phyloP scores from a whole-genome alignment of 345 rosid genomes.

The Abelmoschus esculentus region DNA sequence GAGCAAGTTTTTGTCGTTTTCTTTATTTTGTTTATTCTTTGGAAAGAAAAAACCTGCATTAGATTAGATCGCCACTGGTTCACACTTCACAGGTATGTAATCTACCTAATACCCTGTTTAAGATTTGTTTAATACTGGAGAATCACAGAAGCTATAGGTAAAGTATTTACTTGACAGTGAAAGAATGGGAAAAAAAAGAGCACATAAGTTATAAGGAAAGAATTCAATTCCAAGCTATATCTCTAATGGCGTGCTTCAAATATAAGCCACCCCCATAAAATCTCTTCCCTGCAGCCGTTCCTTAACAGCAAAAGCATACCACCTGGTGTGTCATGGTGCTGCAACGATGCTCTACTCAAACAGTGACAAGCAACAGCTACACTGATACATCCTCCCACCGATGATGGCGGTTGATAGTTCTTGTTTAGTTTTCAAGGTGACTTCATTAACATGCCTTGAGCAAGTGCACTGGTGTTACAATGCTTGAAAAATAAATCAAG shows the following conservation, averaged over 20 bases:
- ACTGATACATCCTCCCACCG: neutral
- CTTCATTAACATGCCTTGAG: neutral
- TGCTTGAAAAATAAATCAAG: neutral
- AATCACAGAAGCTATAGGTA: too few relatives aligned
- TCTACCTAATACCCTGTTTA: neutral
- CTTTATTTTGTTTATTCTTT: neutral
- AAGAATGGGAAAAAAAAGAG: too few relatives aligned
- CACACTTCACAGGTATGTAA: neutral
- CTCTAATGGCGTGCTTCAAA: neutral
- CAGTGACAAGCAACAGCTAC: neutral
- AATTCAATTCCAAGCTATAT: constrained; percentile 6
- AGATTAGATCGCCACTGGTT: neutral
- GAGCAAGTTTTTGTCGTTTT: neutral
- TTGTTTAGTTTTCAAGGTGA: constrained; percentile 1
- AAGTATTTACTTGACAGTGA: too few relatives aligned
- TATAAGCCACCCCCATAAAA: constrained; percentile 14
- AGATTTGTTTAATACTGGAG: too few relatives aligned
- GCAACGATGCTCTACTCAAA: neutral
- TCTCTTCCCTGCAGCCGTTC: neutral
- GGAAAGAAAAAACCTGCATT: neutral
- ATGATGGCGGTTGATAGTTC: neutral
- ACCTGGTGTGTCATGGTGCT: neutral
- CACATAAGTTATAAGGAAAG: neutral
- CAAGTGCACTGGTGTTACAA: neutral
- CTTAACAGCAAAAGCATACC: constrained; percentile 8